Evolutionary conservation across 768 basidiomycete genomes (phyloP), one percentile per base, ranked within the genome.

Genomic region (Macrolepiota fuliginosa): DNA sequence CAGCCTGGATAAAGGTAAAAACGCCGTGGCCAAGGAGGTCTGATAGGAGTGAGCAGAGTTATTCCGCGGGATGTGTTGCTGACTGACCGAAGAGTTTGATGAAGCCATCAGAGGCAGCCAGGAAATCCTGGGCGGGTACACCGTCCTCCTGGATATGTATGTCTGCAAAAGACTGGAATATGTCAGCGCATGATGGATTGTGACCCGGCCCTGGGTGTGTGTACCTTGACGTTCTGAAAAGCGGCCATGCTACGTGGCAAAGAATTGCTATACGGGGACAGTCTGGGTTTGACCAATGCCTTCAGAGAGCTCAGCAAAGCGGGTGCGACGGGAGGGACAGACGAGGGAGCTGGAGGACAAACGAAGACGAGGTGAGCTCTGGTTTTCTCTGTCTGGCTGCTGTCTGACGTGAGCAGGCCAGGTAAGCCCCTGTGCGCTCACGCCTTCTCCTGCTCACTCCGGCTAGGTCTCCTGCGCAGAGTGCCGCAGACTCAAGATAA

Each of bases 61-160:
- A n/a, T n/a, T n/a, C n/a, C n/a, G n/a, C n/a, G n/a, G n/a, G n/a
- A n/a, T n/a, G n/a, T n/a, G n/a, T n/a, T n/a, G n/a, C n/a, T n/a
- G n/a, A 61, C 83, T 61, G 64, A 88, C 90, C 88, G 69, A 91
- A 91, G 77, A 91, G 77, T 57, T 82, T 77, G 15, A 89, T 79
- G 27, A 98, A 81, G 17, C 92, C 95, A 73, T 96, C 93, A 19
- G 93, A 86, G 0, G 96, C 96, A 69, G 92, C 89, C 50, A 94
- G 79, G 78, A 98, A 98, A 12, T 81, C 73, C 19, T 77, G 69
- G 0, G 94, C 93, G 70, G 94, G 87, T 54, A 98, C 86, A 13
- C 96, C 95, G 3, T 79, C 76, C 47, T 84, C 80, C n/a, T 84
- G 85, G 66, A 91, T 78, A 15, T 86, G 83, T 42, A 98, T 92